These are phyloP conservation scores for Alternaria arbusti DNA, from an alignment of 2,329 filamentous ascomycete species.

Conservation along the genomic window DNA sequence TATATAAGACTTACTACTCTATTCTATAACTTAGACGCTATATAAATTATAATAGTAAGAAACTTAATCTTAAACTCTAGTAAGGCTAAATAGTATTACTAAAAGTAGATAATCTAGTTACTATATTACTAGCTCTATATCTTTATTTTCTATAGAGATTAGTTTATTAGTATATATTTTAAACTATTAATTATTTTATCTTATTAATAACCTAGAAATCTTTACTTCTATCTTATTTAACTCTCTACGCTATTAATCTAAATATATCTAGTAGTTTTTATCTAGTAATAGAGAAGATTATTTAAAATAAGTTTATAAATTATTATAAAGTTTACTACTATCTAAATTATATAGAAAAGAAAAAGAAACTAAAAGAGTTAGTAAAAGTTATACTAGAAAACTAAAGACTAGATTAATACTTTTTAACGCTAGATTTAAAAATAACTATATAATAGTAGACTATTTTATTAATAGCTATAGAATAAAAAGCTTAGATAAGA, in stretches of 20 bases:
- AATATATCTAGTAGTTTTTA: not conserved
- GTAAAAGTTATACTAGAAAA: constrained; percentile 4
- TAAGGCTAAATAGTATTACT: not conserved
- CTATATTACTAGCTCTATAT: not conserved
- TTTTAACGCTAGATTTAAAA: constrained; percentile 9
- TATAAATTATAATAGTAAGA: not conserved
- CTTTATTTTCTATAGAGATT: not conserved
- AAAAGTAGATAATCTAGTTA: not conserved
- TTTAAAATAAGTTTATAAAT: not conserved
- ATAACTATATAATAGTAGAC: not conserved
- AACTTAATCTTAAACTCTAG: not conserved
- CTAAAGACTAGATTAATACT: constrained; percentile 10
- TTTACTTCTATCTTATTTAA: not conserved
- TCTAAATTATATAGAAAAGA: constrained; percentile 6
- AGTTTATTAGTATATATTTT: not conserved
- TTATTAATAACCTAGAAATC: not conserved
- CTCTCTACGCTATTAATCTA: not conserved
- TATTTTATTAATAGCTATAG: constrained; percentile 8
- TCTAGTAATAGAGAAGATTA: not conserved
- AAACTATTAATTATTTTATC: not conserved
- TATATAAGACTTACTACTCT: not conserved
- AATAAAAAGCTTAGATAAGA: constrained; percentile 7
- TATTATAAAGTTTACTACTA: not conserved
- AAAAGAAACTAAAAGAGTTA: constrained; percentile 11
- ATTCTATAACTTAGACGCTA: not conserved